These are phyloP conservation scores for Tubosaeta sp. DNA, from an alignment of 768 basidiomycete genomes.

Conservation along the genomic window DNA sequence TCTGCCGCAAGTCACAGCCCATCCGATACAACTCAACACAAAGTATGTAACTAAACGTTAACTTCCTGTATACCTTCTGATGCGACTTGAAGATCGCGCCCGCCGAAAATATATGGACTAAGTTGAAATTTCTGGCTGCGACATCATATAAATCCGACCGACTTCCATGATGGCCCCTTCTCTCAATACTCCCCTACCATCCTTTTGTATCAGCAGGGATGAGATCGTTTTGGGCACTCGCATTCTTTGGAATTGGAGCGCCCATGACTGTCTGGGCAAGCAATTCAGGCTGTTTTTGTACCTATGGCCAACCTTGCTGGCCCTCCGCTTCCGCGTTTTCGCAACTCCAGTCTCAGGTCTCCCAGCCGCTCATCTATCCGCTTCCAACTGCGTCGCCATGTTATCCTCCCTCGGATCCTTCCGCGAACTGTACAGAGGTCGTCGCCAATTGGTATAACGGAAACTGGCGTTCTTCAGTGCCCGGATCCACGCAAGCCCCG, in stretches of 20 bases:
- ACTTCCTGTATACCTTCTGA: background rate
- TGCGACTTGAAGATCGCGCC: background rate
- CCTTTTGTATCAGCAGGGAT: background rate
- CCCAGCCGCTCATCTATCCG: conserved; percentile 15
- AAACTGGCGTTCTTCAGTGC: conserved; percentile 37
- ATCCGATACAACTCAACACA: background rate
- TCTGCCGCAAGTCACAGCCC: too few relatives aligned
- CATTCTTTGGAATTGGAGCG: background rate
- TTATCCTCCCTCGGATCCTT: conserved; percentile 19
- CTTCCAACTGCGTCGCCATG: conserved; percentile 18
- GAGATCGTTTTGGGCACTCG: background rate
- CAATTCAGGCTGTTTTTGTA: conserved; percentile 13
- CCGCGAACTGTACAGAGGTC: conserved; percentile 37
- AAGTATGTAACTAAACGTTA: background rate
- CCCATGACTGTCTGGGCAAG: background rate
- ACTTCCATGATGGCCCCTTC: background rate
- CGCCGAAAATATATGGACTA: background rate
- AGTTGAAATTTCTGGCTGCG: background rate
- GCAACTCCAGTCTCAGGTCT: conserved; percentile 15
- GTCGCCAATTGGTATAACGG: conserved; percentile 28
- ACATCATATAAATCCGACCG: background rate
- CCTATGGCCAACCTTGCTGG: conserved; percentile 18
- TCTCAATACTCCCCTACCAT: too few relatives aligned
- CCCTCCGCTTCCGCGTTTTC: conserved; percentile 11
- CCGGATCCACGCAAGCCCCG: conserved; percentile 37